Evolutionary conservation across 2,329 filamentous ascomycete genomes (phyloP).

Genomic region (Xylaria sp.): DNA sequence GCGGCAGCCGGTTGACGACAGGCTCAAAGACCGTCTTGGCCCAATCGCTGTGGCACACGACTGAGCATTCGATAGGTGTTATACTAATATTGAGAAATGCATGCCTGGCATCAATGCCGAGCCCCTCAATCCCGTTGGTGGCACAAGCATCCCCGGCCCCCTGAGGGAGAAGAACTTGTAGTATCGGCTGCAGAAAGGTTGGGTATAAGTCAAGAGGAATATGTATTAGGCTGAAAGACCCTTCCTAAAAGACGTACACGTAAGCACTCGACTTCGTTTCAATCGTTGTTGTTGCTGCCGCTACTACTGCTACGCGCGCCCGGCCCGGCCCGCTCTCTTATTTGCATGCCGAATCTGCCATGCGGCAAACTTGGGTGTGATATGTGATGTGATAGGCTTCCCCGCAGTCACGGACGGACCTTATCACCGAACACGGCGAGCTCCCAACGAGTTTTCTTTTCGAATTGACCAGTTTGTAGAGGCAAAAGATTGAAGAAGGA

Average conservation of each 20-base stretch:
- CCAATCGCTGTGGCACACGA: slow-evolving; percentile 84
- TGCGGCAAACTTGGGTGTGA: neutral
- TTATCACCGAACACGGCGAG: slow-evolving; percentile 8
- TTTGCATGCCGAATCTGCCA: slow-evolving; percentile 26
- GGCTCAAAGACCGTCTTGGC: slow-evolving; percentile 81
- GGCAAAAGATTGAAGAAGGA: neutral
- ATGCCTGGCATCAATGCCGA: slow-evolving; percentile 68
- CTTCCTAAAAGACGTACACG: slow-evolving; percentile 70
- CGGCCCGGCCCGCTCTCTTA: slow-evolving; percentile 6
- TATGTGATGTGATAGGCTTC: slow-evolving; percentile 19
- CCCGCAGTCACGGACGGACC: slow-evolving; percentile 11
- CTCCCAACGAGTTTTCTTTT: neutral
- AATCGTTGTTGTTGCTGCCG: slow-evolving; percentile 5
- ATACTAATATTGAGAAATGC: slow-evolving; percentile 93
- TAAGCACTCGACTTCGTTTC: slow-evolving; percentile 27
- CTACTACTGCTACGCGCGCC: neutral
- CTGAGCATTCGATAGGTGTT: slow-evolving; percentile 90
- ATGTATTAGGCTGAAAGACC: slow-evolving; percentile 87
- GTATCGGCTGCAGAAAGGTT: slow-evolving; percentile 83
- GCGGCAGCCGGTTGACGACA: slow-evolving; percentile 71
- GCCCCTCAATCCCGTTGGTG: slow-evolving; percentile 56
- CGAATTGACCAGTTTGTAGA: neutral
- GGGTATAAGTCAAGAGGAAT: slow-evolving; percentile 84
- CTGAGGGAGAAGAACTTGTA: slow-evolving; percentile 83
- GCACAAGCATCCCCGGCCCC: slow-evolving; percentile 51